Conservation (phyloP, 2,329 filamentous ascomycete species). For the Rhinocladiella similis region DNA sequence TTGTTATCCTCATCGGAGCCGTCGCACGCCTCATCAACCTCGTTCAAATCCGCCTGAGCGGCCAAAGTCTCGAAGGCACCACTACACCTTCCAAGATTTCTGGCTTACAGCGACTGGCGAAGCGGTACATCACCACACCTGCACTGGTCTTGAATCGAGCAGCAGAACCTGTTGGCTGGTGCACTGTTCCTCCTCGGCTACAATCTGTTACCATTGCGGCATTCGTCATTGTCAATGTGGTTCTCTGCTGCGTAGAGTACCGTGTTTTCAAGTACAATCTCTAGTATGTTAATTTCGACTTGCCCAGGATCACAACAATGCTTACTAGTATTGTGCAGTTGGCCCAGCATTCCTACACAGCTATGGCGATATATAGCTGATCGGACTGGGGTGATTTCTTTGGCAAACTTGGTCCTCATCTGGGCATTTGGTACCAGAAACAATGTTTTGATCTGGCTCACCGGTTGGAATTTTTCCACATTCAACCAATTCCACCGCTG, state of each 20-base stretch:
- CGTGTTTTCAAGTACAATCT: slow-evolving; percentile 47
- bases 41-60: no score
- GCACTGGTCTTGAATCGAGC: slow-evolving; percentile 5
- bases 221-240: slow-evolving; percentile 23
- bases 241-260: slow-evolving; percentile 47
- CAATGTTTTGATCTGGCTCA: slow-evolving; percentile 40
- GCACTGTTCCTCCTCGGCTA: slow-evolving; percentile 15
- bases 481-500: slow-evolving; percentile 40
- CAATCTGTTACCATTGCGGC: slow-evolving; percentile 12
- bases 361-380: not conserved
- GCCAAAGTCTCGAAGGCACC: no score
- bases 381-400: slow-evolving; percentile 28
- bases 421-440: slow-evolving; percentile 39
- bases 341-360: not conserved
- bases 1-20: no score
- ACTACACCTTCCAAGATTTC: no score
- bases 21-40: no score
- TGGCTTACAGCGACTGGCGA: no score
- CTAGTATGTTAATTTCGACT: slow-evolving; percentile 38
- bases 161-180: slow-evolving; percentile 10
- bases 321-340: no score
- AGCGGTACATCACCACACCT: not conserved
- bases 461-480: slow-evolving; percentile 39
- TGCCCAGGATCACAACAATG: no score
- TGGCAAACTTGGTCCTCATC: slow-evolving; percentile 33